Base-by-base conservation (phyloP, 805 yeast species). In the Metschnikowia arizonensis region DNA sequence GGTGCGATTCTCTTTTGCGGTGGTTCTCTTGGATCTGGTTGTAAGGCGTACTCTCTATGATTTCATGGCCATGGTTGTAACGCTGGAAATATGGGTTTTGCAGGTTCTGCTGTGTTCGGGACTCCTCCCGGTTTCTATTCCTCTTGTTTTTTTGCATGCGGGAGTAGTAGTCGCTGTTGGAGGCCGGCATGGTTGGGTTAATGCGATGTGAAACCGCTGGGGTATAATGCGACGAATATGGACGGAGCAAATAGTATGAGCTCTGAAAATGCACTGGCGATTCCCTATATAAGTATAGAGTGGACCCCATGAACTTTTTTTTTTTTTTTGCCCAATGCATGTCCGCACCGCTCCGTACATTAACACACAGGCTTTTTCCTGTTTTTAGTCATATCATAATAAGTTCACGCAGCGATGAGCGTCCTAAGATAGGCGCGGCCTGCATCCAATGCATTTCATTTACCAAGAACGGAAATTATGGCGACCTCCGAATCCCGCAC, bases 131-230 rank as follows among this genome's bases (percentile, higher is more conserved):
- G 17, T 23, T 17, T 30, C 32, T 31, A 11, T 12, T 31, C 19
- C 19, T 25, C 28, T 29, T 24, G 14, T 32, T 15, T 10, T 42
- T 26, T 24, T 49, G 53, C 14, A 35, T 4, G 23, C 39, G 39
- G 3, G 36, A 31, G 42, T 49, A 49, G 45, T 47, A 49, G 34
- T 45, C 50, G 43, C 33, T 44, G 30, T 49, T 49, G 18, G 52
- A 49, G 17, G 44, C 39, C 14, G 39, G 44, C 44, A 37, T 37
- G 25, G 10, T 8, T 24, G 30, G 33, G 33, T 38, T 19, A 17
- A 12, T 12, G 23, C 37, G 37, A 33, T 12, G 25, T 19, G 26
- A 33, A 21, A 33, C 4, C 31, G 23, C 31, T 6, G 23, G 31
- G 40, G 40, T 36, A 36, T 36, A 26, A 17, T n/a, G 18, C 2